Base-by-base conservation (phyloP, 1,284 basidiomycete species). In the Boletellus deceptivus region DNA sequence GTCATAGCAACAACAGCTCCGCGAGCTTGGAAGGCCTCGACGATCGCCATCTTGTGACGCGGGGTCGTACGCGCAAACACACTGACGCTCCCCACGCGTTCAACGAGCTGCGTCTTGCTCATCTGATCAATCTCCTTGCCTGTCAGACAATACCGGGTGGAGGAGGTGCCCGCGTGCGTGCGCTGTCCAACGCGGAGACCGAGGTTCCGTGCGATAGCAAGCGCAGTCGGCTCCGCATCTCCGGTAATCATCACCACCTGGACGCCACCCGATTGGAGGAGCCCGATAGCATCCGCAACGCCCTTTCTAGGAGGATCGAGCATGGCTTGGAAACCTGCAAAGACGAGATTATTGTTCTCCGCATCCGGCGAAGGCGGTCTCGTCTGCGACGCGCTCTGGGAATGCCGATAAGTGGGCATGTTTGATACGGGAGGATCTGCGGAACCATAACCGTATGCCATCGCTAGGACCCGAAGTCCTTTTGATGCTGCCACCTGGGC, bases 221-320 rank as follows among this genome's bases (percentile, higher is more conserved):
- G 64, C 2, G 96, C 96, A 0, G 96, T 99, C 51, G 87, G 78
- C 70, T 95, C 91, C 20, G 93, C 86, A 64, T 98, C 96, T 14
- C 96, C 96, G 0, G 96, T 98, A 67, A 98, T 98, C 95, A 99
- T 98, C 38, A 98, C 89, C 13, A 98, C 86, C 63, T 96, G 93
- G 34, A 99, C 89, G 7, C 95, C 92, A 16, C 90, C 93, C 16
- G 77, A 73, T 62, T 93, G 90, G 24, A 98, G 75, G 22, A 88
- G 72, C 27, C 77, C 77, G 55, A 98, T 88, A 9, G 95, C 87
- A 59, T 93, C 89, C 2, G 86, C 86, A n/a, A 98, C 94, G 22
- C 94, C 95, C 58, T 88, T 87, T 40, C 96, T 77, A 0, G 96
- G 96, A 3, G 96, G 96, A 68, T 98, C 96, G 53, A 90, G 77